Evolutionary conservation across 108 stramenopile genomes (phyloP).

Genomic region (Cyclostephanos tholiformis): DNA sequence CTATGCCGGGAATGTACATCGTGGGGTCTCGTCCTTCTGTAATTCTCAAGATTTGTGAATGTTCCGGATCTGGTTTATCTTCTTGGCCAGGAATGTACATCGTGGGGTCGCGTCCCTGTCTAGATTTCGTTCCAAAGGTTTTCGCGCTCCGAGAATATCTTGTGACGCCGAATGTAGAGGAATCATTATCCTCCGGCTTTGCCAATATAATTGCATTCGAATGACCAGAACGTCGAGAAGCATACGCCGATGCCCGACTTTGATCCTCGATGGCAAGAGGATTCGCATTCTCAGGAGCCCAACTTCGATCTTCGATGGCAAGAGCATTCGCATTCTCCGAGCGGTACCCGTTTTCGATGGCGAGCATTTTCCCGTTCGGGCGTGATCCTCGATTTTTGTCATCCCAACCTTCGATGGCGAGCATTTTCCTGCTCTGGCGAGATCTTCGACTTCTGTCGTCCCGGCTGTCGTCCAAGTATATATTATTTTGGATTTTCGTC

Average conservation of each 20-base stretch:
- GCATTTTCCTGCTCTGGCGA: neutral
- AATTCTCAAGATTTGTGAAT: neutral
- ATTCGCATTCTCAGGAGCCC: neutral
- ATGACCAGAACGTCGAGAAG: neutral
- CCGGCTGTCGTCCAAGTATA: conserved; percentile 31
- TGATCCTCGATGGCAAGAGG: neutral
- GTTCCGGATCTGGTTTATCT: conserved; percentile 4
- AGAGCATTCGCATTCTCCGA: neutral
- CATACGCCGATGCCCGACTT: conserved; percentile 1
- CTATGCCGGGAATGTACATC: neutral
- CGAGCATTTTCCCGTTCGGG: neutral
- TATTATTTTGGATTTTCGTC: conserved; percentile 16
- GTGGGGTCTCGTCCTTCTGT: neutral
- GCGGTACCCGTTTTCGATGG: neutral
- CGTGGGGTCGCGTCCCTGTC: conserved; percentile 6
- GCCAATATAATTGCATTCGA: neutral
- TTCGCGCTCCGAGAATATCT: no score
- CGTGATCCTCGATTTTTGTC: neutral
- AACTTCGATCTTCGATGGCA: no score
- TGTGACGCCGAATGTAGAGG: neutral
- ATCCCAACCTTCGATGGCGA: neutral
- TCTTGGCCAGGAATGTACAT: conserved; percentile 18
- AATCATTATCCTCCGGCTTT: neutral
- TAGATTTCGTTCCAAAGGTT: neutral
- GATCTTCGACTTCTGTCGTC: neutral